Evolutionary conservation across 805 yeast species (phyloP).

Genomic region (Metschnikowia shivogae): DNA sequence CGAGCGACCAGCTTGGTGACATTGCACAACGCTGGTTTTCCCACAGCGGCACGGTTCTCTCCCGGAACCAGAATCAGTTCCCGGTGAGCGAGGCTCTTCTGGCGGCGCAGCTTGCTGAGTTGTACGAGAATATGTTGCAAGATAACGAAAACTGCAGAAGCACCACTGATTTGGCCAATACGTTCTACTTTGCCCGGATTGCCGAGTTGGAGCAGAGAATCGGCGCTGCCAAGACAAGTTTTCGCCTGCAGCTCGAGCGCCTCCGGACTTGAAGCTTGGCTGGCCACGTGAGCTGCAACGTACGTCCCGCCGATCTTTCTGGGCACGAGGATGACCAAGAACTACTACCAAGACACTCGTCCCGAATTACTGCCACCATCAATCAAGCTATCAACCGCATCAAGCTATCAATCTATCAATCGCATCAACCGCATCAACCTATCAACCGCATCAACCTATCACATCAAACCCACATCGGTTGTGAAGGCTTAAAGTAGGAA

Average conservation of each 20-base stretch:
- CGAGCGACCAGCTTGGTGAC: slow-evolving; percentile 19
- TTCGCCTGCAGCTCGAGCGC: slow-evolving; percentile 1
- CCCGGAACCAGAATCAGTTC: slow-evolving; percentile 18
- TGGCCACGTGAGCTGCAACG: no score
- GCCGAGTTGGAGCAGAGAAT: slow-evolving; percentile 29
- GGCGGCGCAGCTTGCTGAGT: slow-evolving; percentile 16
- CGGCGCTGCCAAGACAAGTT: slow-evolving; percentile 18
- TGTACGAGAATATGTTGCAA: slow-evolving; percentile 28
- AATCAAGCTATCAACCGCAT: no score
- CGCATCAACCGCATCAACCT: no score
- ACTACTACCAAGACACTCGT: no score
- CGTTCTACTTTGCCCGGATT: slow-evolving; percentile 28
- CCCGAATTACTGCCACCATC: no score
- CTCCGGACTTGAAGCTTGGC: no score
- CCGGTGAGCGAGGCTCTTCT: slow-evolving; percentile 17
- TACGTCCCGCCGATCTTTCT: no score
- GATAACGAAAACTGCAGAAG: slow-evolving; percentile 22
- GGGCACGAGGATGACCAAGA: no score
- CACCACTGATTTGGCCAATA: slow-evolving; percentile 40
- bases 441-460: no score
- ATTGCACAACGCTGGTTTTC: slow-evolving; percentile 28
- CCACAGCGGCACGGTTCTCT: slow-evolving; percentile 26
- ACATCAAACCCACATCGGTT: no score
- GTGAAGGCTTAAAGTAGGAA: no score
- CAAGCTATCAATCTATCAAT: no score